These are phyloP conservation scores for Themeda triandra DNA, from an alignment of 176 grass and related monocot species.

Conservation along the genomic window DNA sequence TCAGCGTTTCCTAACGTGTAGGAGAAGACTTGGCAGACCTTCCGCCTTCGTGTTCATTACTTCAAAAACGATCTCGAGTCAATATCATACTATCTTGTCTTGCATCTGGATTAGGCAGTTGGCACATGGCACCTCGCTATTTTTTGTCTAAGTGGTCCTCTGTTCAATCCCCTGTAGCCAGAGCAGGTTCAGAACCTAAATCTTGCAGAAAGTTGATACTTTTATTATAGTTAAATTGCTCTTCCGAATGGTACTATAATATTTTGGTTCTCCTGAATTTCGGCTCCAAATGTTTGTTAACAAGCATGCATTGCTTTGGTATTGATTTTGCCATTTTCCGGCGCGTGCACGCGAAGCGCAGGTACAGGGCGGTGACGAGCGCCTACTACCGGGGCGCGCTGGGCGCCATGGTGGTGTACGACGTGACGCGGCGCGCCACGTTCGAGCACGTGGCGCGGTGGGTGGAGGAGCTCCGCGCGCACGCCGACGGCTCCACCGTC, in stretches of 20 bases:
- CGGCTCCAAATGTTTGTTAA: neutral
- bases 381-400: conserved; percentile 79
- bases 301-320: neutral
- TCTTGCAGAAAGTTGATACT: neutral
- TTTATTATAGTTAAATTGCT: too few relatives aligned
- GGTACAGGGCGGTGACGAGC: conserved; percentile 71
- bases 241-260: neutral
- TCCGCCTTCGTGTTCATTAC: neutral
- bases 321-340: neutral
- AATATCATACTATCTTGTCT: neutral
- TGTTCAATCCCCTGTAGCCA: neutral
- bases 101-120: neutral
- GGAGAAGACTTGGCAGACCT: neutral
- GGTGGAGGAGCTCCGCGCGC: conserved; percentile 71
- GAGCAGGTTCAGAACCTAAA: neutral
- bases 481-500: conserved; percentile 61
- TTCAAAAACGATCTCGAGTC: neutral
- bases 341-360: neutral
- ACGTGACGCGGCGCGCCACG: conserved; percentile 55
- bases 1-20: neutral
- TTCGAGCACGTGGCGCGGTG: conserved; percentile 69
- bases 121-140: neutral
- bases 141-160: neutral
- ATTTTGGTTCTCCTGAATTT: neutral
- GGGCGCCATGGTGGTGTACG: conserved; percentile 77